Conservation (phyloP, 2,329 filamentous ascomycete species). For the Calonectria hongkongensis region DNA sequence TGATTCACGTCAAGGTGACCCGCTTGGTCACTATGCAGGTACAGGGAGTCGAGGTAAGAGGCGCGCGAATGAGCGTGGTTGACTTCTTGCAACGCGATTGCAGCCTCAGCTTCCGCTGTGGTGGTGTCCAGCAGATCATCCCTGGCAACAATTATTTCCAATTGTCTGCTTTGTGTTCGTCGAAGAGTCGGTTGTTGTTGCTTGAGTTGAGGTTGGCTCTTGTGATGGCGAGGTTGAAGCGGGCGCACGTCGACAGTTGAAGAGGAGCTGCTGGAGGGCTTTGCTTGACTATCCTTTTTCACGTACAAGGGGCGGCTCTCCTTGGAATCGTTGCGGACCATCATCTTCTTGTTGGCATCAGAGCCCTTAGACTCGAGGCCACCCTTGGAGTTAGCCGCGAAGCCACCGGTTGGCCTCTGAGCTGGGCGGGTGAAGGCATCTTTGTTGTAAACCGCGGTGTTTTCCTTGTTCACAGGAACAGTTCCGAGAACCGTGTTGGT, state of each 20-base stretch:
- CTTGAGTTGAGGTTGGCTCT: constrained; percentile 73
- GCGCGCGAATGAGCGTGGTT: constrained; percentile 52
- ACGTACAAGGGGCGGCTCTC: constrained; percentile 42
- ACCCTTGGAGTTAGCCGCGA: constrained; percentile 50
- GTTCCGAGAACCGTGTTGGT: constrained; percentile 53
- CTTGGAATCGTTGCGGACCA: constrained; percentile 42
- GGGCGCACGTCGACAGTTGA: constrained; percentile 49
- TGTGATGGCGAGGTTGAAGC: constrained; percentile 68
- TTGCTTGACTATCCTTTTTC: constrained; percentile 48
- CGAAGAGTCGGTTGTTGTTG: constrained; percentile 62
- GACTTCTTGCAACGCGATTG: constrained; percentile 43
- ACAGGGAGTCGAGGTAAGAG: constrained; percentile 55
- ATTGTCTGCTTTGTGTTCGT: constrained; percentile 67
- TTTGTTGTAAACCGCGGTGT: constrained; percentile 58
- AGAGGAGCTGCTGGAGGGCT: constrained; percentile 43
- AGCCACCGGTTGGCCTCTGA: constrained; percentile 51
- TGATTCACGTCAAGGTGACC: constrained; percentile 50
- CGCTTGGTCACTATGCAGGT: constrained; percentile 52
- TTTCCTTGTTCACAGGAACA: constrained; percentile 66
- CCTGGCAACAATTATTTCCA: constrained; percentile 54
- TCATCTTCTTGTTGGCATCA: constrained; percentile 52
- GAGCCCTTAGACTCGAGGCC: constrained; percentile 50
- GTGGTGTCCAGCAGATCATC: constrained; percentile 43
- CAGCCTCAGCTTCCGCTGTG: constrained; percentile 32
- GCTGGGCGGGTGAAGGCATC: constrained; percentile 63